phyloP scores from a whole-genome alignment of 2,329 filamentous ascomycete species.

The Podosphaera aphanis region DNA sequence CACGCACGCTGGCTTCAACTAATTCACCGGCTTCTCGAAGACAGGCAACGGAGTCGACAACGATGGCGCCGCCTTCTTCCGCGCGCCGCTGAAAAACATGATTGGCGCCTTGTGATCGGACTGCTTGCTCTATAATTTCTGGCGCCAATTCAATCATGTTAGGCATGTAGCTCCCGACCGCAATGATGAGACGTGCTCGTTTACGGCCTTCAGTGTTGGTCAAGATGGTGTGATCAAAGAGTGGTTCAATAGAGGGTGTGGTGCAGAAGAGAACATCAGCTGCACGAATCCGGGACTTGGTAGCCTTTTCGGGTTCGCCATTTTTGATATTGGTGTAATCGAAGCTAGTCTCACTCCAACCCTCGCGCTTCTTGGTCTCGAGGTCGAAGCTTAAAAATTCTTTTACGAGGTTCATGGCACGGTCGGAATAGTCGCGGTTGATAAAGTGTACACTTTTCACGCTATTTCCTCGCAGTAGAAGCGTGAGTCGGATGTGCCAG shows the following conservation, averaged over 20 bases:
- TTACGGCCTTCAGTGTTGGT: slow-evolving; percentile 46
- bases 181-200: slow-evolving; percentile 48
- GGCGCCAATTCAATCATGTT: slow-evolving; percentile 68
- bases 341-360: slow-evolving; percentile 44
- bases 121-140: slow-evolving; percentile 44
- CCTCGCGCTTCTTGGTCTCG: slow-evolving; percentile 28
- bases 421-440: slow-evolving; percentile 45
- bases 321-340: slow-evolving; percentile 45
- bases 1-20: slow-evolving; percentile 48
- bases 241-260: slow-evolving; percentile 47
- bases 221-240: slow-evolving; percentile 53
- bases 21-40: slow-evolving; percentile 72
- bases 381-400: slow-evolving; percentile 23
- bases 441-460: slow-evolving; percentile 66
- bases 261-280: slow-evolving; percentile 76
- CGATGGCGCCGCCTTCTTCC: slow-evolving; percentile 37
- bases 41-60: slow-evolving; percentile 58
- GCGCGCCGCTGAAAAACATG: slow-evolving; percentile 44
- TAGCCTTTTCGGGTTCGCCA: slow-evolving; percentile 38
- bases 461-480: slow-evolving; percentile 46
- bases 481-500: slow-evolving; percentile 73
- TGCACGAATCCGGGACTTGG: slow-evolving; percentile 46
- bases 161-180: slow-evolving; percentile 44
- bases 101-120: slow-evolving; percentile 26
- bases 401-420: slow-evolving; percentile 27